Percentiles rank a stretch among this genome's conserved stretches.
These are phyloP conservation scores for Fraxinus albicans DNA, from an alignment of 305 asterid genomes.

Conservation along the genomic window DNA sequence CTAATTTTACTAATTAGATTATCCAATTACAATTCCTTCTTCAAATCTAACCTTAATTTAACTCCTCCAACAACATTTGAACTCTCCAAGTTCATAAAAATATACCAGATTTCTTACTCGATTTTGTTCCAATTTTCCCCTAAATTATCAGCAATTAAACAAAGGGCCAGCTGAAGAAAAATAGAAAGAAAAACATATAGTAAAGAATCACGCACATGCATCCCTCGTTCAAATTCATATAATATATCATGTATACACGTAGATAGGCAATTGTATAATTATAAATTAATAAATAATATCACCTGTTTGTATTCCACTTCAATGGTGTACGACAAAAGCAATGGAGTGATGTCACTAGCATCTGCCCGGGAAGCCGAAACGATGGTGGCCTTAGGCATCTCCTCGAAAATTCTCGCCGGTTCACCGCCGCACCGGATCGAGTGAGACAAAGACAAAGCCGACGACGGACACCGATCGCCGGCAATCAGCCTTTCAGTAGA, in stretches of 20 bases:
- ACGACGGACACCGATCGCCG: constrained; percentile 27
- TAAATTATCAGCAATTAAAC: background rate
- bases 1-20: background rate
- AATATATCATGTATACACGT: too few relatives aligned
- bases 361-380: constrained; percentile 75
- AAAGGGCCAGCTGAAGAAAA: too few relatives aligned
- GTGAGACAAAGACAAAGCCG: constrained; percentile 49
- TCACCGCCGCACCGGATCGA: constrained; percentile 48
- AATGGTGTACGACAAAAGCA: constrained; percentile 83
- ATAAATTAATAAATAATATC: background rate
- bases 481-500: constrained; percentile 66
- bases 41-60: background rate
- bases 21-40: background rate
- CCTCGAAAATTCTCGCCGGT: constrained; percentile 59
- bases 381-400: constrained; percentile 68
- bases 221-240: constrained; percentile 15
- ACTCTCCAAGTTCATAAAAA: background rate
- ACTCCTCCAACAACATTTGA: background rate
- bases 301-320: constrained; percentile 84
- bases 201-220: background rate
- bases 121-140: background rate
- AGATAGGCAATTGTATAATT: constrained; percentile 13
- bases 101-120: background rate
- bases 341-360: constrained; percentile 75
- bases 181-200: too few relatives aligned